Conservation (phyloP, 2,329 filamentous ascomycete genomes). For the Botrytis fragariae region DNA sequence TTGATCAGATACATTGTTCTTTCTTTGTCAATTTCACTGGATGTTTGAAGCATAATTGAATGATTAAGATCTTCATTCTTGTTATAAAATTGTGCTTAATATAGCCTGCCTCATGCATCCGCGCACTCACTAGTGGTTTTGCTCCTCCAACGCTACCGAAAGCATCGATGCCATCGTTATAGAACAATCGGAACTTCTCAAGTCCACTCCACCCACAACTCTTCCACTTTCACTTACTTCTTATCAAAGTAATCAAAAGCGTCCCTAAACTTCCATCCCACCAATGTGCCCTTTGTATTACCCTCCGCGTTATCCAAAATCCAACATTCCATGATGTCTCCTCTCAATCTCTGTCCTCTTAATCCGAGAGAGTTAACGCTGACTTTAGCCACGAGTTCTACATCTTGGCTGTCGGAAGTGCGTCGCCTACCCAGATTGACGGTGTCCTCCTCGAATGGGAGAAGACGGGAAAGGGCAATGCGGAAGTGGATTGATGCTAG, state of each 20-base stretch:
- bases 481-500: not conserved
- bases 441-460: not conserved
- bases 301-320: not conserved
- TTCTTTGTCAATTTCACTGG: not conserved
- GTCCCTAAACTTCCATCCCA: not conserved
- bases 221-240: not conserved
- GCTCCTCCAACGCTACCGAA: too few relatives aligned
- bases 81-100: not conserved
- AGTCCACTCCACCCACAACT: not conserved
- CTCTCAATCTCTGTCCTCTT: not conserved
- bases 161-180: not conserved
- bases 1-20: not conserved
- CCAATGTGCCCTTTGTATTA: not conserved
- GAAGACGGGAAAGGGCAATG: not conserved
- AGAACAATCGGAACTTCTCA: not conserved
- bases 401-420: accelerated
- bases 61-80: not conserved
- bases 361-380: not conserved
- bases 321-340: not conserved
- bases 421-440: not conserved
- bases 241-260: not conserved
- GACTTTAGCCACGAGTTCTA: not conserved
- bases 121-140: not conserved
- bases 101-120: not conserved
- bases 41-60: not conserved